A percentile compares a stretch with the other conserved stretches of the same genome.
These are phyloP conservation scores for Chlorella sp. DNA, from an alignment of 139 green algal species.

Conservation along the genomic window DNA sequence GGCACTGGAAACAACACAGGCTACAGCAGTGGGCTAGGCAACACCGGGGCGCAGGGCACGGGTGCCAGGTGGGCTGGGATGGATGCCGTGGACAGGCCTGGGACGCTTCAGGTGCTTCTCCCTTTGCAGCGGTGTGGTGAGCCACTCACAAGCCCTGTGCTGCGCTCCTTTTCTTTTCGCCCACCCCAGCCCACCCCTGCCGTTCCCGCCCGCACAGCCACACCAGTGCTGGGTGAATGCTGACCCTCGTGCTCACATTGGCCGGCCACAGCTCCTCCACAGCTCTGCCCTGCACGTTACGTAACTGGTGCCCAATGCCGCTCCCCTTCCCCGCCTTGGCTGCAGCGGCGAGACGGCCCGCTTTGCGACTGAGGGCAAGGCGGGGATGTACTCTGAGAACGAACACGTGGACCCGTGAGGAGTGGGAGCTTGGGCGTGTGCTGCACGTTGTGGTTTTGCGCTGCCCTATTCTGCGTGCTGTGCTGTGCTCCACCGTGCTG, in stretches of 20 bases:
- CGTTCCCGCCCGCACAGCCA: no score
- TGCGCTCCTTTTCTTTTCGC: neutral
- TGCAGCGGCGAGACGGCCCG: conserved; percentile 22
- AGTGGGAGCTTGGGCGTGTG: neutral
- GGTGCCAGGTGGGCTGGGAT: neutral
- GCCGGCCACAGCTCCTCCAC: neutral
- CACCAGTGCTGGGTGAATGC: no score
- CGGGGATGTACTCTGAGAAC: neutral
- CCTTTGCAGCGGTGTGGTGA: neutral
- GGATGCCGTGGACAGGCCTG: neutral
- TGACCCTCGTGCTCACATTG: no score
- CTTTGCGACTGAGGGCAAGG: conserved; percentile 21
- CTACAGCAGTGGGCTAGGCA: conserved; percentile 18
- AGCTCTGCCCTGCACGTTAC: neutral
- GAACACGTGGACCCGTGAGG: conserved; percentile 20
- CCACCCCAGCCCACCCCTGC: neutral
- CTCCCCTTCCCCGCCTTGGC: neutral
- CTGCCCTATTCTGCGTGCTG: neutral
- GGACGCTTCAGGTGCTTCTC: neutral
- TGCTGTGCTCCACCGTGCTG: neutral
- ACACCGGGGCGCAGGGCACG: conserved; percentile 4
- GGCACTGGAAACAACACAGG: neutral
- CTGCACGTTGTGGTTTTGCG: no score
- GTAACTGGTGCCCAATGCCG: neutral
- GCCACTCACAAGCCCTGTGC: no score